phyloP scores from a whole-genome alignment of 345 rosid species.

The Salix exigua region DNA sequence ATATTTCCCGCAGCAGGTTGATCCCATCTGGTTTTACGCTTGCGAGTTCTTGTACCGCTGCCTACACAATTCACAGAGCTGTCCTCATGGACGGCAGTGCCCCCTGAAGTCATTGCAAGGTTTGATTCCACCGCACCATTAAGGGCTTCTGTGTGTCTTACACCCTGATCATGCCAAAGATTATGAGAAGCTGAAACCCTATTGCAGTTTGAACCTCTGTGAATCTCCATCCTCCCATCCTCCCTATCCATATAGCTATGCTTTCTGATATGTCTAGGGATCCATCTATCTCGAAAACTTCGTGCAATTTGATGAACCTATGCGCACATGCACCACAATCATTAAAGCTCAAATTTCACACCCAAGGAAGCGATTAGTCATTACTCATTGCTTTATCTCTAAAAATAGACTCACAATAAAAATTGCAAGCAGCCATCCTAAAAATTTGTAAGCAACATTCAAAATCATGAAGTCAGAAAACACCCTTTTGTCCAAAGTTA shows the following conservation, averaged over 20 bases:
- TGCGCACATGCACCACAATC: slow-evolving; percentile 11
- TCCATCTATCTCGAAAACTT: slow-evolving; percentile 80
- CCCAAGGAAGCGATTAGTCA: neutral
- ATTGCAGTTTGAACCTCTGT: slow-evolving; percentile 38
- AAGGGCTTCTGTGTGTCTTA: slow-evolving; percentile 49
- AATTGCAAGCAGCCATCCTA: neutral
- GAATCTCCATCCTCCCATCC: slow-evolving; percentile 47
- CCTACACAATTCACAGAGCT: slow-evolving; percentile 34
- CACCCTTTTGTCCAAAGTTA: neutral
- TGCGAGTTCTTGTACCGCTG: slow-evolving; percentile 46
- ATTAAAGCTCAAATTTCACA: neutral
- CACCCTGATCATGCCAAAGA: slow-evolving; percentile 45
- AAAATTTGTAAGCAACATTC: neutral
- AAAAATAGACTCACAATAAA: neutral
- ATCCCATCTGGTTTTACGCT: slow-evolving; percentile 99
- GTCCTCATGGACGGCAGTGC: slow-evolving; percentile 40
- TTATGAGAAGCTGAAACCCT: slow-evolving; percentile 44
- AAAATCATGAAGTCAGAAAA: neutral
- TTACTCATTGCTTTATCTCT: neutral
- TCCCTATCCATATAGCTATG: slow-evolving; percentile 52
- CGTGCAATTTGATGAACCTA: slow-evolving; percentile 98
- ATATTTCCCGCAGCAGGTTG: slow-evolving; percentile 50
- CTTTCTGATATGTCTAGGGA: slow-evolving; percentile 66
- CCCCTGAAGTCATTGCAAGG: slow-evolving; percentile 31
- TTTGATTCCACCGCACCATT: slow-evolving; percentile 32